Evolutionary conservation across 164 flowering plant species (phyloP).

Genomic region (Nymphaea colorata): DNA sequence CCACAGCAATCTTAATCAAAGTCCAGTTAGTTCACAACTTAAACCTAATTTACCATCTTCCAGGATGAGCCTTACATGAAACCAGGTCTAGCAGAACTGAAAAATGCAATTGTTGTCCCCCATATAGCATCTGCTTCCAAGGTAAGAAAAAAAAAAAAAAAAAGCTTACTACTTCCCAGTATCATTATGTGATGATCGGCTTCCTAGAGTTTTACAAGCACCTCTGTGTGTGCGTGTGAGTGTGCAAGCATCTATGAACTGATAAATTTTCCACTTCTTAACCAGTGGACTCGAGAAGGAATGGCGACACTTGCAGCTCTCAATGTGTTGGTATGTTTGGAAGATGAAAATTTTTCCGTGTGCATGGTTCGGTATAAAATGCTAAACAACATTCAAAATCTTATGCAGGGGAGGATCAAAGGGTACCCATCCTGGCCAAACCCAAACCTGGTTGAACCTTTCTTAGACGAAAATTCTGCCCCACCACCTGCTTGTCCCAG

Average conservation of each 20-base stretch:
- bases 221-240: too few species aligned
- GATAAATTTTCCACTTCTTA: background rate
- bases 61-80: conserved; percentile 98
- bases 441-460: conserved; percentile 71
- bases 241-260: too few species aligned
- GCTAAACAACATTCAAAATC: background rate
- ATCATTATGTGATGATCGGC: too few species aligned
- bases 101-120: conserved; percentile 86
- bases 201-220: too few species aligned
- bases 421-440: conserved; percentile 86
- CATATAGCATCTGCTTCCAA: conserved; percentile 98
- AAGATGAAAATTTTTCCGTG: background rate
- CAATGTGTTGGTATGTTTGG: conserved; percentile 66
- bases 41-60: background rate
- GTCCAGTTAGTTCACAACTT: background rate
- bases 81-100: conserved; percentile 90
- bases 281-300: conserved; percentile 99
- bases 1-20: background rate
- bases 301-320: conserved; percentile 96
- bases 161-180: background rate
- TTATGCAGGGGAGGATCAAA: conserved; percentile 75
- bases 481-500: conserved; percentile 93
- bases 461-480: conserved; percentile 61
- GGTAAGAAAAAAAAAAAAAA: conserved; percentile 23
- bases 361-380: background rate